These are phyloP conservation scores for Phytophthora idaei DNA, from an alignment of 352 stramenopile species.

Conservation along the genomic window DNA sequence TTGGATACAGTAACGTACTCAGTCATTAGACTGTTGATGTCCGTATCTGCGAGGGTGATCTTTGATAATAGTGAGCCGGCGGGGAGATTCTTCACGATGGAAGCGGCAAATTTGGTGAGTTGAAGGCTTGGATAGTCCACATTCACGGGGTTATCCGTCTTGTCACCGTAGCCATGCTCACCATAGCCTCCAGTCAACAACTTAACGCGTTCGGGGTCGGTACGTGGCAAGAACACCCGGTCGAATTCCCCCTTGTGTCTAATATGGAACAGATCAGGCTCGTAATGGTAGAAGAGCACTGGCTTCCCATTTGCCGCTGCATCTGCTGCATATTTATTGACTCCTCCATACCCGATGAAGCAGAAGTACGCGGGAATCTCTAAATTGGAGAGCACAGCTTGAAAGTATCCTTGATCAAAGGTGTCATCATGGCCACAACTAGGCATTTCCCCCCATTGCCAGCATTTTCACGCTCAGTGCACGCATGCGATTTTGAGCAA, in stretches of 20 bases:
- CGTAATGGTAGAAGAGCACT: constrained; percentile 59
- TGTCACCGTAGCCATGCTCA: constrained; percentile 50
- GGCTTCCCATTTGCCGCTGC: constrained; percentile 23
- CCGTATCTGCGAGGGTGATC: constrained; percentile 35
- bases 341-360: constrained; percentile 50
- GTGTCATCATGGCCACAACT: constrained; percentile 54
- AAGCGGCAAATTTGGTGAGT: constrained; percentile 47
- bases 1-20: constrained; percentile 23
- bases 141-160: constrained; percentile 49
- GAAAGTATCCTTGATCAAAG: constrained; percentile 49
- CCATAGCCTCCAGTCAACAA: constrained; percentile 39
- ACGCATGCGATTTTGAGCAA: constrained; percentile 53
- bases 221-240: constrained; percentile 41
- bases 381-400: constrained; percentile 51
- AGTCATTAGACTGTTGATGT: constrained; percentile 45
- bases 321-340: constrained; percentile 40
- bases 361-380: constrained; percentile 65
- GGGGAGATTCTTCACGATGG: constrained; percentile 25
- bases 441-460: constrained; percentile 41
- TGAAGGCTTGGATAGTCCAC: constrained; percentile 46
- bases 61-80: constrained; percentile 37
- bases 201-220: constrained; percentile 36
- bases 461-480: constrained; percentile 37
- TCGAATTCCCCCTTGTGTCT: constrained; percentile 40
- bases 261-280: constrained; percentile 57